These are phyloP conservation scores for Serendipita indica DNA, from an alignment of 768 basidiomycete species.

Conservation along the genomic window DNA sequence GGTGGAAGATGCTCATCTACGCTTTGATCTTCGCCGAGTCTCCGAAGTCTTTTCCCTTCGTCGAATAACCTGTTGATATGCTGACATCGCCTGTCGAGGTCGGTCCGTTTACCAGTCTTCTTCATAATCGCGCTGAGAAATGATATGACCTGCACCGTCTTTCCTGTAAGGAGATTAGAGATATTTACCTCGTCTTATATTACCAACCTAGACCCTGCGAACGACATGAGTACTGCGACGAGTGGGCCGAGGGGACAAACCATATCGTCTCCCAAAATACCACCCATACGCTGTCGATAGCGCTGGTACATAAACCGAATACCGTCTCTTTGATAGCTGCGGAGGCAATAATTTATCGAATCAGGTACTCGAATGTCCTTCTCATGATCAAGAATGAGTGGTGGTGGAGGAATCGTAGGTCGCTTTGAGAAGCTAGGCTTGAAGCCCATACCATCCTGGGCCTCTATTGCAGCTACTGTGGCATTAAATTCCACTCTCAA, in stretches of 20 bases:
- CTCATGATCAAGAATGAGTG: neutral
- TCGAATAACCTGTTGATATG: slow-evolving; percentile 58
- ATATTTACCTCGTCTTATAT: neutral
- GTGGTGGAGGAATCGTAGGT: neutral
- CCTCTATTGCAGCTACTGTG: too few species aligned
- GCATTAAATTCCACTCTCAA: too few species aligned
- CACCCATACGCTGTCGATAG: slow-evolving; percentile 55
- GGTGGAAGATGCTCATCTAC: slow-evolving; percentile 39
- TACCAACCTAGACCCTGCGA: slow-evolving; percentile 19
- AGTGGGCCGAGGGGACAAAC: too few species aligned
- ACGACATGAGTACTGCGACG: slow-evolving; percentile 3
- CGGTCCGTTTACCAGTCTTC: slow-evolving; percentile 51
- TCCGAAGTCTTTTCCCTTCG: slow-evolving; percentile 14
- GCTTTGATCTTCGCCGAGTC: slow-evolving; percentile 31
- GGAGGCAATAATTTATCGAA: slow-evolving; percentile 67
- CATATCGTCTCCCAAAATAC: slow-evolving; percentile 92
- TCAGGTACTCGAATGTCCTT: slow-evolving; percentile 18
- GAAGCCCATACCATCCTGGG: too few species aligned
- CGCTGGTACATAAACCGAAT: slow-evolving; percentile 64
- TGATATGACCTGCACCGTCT: slow-evolving; percentile 88
- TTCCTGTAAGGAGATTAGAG: slow-evolving; percentile 35
- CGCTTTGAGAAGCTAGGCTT: too few species aligned
- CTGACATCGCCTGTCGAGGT: slow-evolving; percentile 48
- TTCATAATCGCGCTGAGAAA: slow-evolving; percentile 87
- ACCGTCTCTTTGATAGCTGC: slow-evolving; percentile 83